Conservation (phyloP, 169 alveolate genomes). For the Cryptosporidium tyzzeri region DNA sequence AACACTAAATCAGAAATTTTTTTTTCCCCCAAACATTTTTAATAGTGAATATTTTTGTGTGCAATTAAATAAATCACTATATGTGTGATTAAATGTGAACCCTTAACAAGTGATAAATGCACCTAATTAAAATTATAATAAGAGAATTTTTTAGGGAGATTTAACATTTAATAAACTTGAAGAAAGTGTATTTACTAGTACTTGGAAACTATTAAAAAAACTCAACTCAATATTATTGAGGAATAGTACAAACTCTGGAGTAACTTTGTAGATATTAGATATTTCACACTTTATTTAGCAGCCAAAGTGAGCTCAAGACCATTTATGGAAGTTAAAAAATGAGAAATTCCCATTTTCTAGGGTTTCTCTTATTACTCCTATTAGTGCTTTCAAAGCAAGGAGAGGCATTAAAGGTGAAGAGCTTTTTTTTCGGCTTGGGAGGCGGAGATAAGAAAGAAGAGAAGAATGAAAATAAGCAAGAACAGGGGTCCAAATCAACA, state of each 20-base stretch:
- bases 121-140: neutral
- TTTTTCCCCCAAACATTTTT: neutral
- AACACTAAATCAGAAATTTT: neutral
- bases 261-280: neutral
- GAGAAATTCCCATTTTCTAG: constrained; percentile 34
- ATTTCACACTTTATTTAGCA: neutral
- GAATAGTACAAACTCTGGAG: neutral
- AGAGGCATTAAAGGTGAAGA: constrained; percentile 27
- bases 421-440: constrained; percentile 62
- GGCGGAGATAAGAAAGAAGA: constrained; percentile 35
- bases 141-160: neutral
- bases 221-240: neutral
- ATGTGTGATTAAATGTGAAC: constrained; percentile 23
- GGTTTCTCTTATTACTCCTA: constrained; percentile 20
- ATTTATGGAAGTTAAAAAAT: constrained; percentile 19
- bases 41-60: constrained; percentile 6
- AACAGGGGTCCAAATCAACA: neutral
- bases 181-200: neutral
- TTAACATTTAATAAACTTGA: neutral
- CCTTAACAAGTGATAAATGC: neutral
- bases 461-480: neutral
- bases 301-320: neutral
- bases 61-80: constrained; percentile 3
- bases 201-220: neutral
- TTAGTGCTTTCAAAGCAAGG: neutral